Percentiles rank a stretch among this genome's conserved stretches.
These are phyloP conservation scores for Erythrophleum fordii DNA, from an alignment of 306 rosid genomes.

Conservation along the genomic window DNA sequence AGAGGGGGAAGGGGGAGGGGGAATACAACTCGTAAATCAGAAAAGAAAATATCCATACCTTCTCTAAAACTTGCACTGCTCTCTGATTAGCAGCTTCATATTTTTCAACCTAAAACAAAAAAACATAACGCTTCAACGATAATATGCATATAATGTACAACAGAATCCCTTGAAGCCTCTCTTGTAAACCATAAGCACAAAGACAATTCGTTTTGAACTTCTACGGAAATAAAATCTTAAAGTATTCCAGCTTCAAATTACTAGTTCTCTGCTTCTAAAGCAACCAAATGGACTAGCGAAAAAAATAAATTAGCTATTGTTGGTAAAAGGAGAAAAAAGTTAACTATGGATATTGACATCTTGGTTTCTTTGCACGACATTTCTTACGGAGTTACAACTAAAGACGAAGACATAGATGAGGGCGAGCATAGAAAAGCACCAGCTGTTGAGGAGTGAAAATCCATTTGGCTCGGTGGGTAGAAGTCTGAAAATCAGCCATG, in stretches of 20 bases:
- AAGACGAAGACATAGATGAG: conserved; percentile 14
- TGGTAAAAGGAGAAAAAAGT: not conserved
- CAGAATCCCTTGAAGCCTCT: conserved; percentile 3
- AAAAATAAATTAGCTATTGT: conserved; percentile 8
- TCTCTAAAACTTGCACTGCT: conserved; percentile 72
- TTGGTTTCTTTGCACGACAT: not conserved
- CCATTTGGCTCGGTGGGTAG: conserved; percentile 88
- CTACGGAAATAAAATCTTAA: not conserved
- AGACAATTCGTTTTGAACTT: not conserved
- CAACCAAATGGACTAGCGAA: not conserved
- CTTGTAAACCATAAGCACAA: not conserved
- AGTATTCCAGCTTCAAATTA: not conserved
- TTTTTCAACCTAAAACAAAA: conserved; percentile 58
- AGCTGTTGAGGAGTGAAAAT: conserved; percentile 76
- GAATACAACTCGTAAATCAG: not conserved
- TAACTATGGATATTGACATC: not conserved
- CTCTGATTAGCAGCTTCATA: conserved; percentile 71
- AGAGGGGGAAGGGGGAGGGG: not conserved
- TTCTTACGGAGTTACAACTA: not conserved
- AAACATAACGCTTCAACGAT: not conserved
- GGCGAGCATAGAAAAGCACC: conserved; percentile 43
- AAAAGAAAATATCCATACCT: conserved; percentile 49
- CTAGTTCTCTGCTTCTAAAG: not conserved
- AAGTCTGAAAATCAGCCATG: conserved; percentile 92
- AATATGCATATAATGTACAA: conserved; percentile 6